Evolutionary conservation across 2,329 filamentous ascomycete species (phyloP), one percentile per base, ranked within the genome.

Genomic region (Chrysosporium keratinophilum): DNA sequence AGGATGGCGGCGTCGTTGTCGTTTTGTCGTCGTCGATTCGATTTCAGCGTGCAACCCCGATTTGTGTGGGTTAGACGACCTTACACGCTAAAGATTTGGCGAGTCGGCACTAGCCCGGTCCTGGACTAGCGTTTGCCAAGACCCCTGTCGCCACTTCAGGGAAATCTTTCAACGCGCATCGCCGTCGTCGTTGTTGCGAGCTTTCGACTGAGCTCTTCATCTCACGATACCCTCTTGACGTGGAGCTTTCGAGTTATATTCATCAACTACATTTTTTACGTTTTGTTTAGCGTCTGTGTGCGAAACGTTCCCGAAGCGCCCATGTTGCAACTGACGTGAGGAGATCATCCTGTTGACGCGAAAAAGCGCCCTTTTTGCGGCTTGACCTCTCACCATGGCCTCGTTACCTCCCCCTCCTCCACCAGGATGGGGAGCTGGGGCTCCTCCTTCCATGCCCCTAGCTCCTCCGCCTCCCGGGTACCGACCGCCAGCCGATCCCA

Each of bases 381-480:
- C 12, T 28, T 50, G 34, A 39, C 37, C 45, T 34, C 50, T 34
- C 44, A 72, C 54, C 56, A 83, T 82, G 81, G 75, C 77, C 64
- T 80, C 74, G 62, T 70, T 80, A 62, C 80, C 82, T 61, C 78
- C 77, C 64, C 83, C 84, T 33, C 83, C 84, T n/a, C 84, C 84
- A 57, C 82, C 82, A 58, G 81, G 81, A 69, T 84, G 81, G 79
- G 74, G 74, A 59, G 74, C 75, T 57, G 69, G 71, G 58, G 72
- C 74, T 59, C 74, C 76, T 62, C 75, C 75, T 50, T 74, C 76
- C 6, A 73, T 78, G 64, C 72, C 75, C 58, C 63, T 76, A 65
- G 76, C 86, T 51, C 89, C 90, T 58, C 88, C 89, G 51, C 89
- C 90, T 20, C 89, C 89, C 23, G 88, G 88, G 40, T 94, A 89